Base-by-base conservation (phyloP, 2,329 filamentous ascomycete species). In the Domatiomyces catenatus region DNA sequence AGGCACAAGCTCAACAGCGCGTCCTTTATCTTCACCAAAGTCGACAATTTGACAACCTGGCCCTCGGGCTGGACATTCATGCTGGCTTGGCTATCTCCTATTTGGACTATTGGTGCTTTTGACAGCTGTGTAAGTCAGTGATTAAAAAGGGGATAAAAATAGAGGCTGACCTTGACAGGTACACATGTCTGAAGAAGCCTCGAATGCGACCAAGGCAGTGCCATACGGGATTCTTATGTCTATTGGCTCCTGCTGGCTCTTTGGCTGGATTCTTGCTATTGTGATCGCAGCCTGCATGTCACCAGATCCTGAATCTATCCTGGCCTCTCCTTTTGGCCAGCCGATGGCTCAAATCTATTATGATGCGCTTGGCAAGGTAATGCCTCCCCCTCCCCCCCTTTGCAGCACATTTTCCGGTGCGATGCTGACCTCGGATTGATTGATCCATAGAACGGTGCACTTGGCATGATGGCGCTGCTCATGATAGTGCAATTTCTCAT, bases 141-240 rank as follows among this genome's bases (percentile, higher is more conserved):
- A 7, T 19, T 24, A 15, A 32, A 26, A 17, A 42, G 7, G 15
- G 46, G 7, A 8, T 2, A 10, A 7, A 47, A 22, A 47, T 24
- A 8, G 7, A 5, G 42, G 20, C 20, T 48, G 8, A 39, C 32
- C 3, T 15, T 3, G 12, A 39, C n/a, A 20, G 19, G 49, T 66
- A 6, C 74, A 79, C 56, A 78, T 81, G 69, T 74, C 71, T 43
- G 77, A 81, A 61, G 77, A 81, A 60, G 77, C 77, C 0, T 65
- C 72, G 44, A 78, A 81, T 62, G 78, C 78, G 1, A 72, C 75
- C 3, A 75, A 71, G 49, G 75, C 76, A 1, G 77, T 79, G 1
- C 78, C 77, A 0, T 69, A 76, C 48, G 77, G 77, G 1, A 80
- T 81, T 48, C 61, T 81, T 12, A 76, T 75, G 62, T 74, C 74